A percentile compares a stretch with the other conserved stretches of the same genome.
These are phyloP conservation scores for Sporothrix schenckii DNA, from an alignment of 2,329 filamentous ascomycete genomes.

Conservation along the genomic window DNA sequence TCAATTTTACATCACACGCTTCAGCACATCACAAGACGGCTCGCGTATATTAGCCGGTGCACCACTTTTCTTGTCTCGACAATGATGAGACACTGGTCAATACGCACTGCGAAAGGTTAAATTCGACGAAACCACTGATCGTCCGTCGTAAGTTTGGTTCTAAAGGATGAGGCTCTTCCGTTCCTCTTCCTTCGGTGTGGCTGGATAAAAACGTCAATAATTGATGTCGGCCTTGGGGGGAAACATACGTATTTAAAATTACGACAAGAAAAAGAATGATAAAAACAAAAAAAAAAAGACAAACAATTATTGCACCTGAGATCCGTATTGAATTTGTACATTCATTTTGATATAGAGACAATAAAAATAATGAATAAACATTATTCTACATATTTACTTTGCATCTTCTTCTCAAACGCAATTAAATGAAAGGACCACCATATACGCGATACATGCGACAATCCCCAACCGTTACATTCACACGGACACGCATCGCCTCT, in stretches of 20 bases:
- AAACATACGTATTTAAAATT: background rate
- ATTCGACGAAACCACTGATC: constrained; percentile 19
- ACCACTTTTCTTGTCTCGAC: constrained; percentile 4
- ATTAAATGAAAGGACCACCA: background rate
- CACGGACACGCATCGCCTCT: background rate
- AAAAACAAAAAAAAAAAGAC: background rate
- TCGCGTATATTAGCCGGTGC: constrained; percentile 17
- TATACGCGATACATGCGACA: background rate
- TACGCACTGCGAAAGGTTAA: background rate
- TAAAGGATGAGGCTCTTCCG: background rate
- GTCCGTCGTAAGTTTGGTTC: background rate
- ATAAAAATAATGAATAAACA: background rate
- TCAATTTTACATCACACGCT: no score
- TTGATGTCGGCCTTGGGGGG: no score
- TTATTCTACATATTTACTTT: background rate
- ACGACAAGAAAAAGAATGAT: background rate
- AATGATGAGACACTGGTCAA: background rate
- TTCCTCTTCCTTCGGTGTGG: background rate
- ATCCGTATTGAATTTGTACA: no score
- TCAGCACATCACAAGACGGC: background rate
- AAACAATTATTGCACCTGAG: no score
- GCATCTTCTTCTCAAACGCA: background rate
- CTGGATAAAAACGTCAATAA: background rate
- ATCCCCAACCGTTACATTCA: background rate
- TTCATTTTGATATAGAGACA: no score